Base-by-base conservation (phyloP, 2,329 filamentous ascomycete species). In the Trichophyton verrucosum region DNA sequence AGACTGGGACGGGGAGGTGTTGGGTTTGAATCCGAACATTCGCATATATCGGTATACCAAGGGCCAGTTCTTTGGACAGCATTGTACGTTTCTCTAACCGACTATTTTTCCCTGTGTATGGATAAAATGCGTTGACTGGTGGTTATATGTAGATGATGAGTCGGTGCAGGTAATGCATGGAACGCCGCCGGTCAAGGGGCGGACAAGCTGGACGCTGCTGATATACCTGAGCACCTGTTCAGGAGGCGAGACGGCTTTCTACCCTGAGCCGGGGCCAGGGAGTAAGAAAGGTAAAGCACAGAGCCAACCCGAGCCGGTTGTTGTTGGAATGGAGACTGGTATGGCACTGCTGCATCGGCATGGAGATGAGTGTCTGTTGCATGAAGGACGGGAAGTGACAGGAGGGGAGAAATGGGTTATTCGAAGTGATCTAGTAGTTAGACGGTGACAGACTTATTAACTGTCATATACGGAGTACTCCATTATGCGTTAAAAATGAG, bases 171-270 rank as follows among this genome's bases (percentile, higher is more conserved):
- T 96, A 27, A 80, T 76, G 0, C 76, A 94, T 51, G 77, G 78
- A 1, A 74, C 78, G 33, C 70, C 72, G 75, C 77, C 75, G 7
- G 67, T 76, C 9, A 76, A 77, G 22, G 86, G 81, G 20, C 85
- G 81, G 68, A 96, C 92, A 3, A 96, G 91, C 0, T 96, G 91
- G 91, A 96, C 92, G 0, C 77, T 96, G 3, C 80, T 96, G 0
- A 81, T 96, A 40, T 97, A 96, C 70, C 80, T 96, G 60, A 94
- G 88, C 0, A 89, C 87, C 3, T 95, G 91, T 67, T 73, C 82
- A 22, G 92, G 92, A 22, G 92, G 92, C 36, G 89, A 96, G 74
- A 96, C 92, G 0, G 89, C 94, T 36, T 96, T 96, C 73, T 95
- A 95, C 70, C 88, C 89, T 56, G 20, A 40, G 22, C n/a, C 47